These are phyloP conservation scores for Plasmodium cynomolgi DNA, from an alignment of 169 alveolate species.

Conservation along the genomic window DNA sequence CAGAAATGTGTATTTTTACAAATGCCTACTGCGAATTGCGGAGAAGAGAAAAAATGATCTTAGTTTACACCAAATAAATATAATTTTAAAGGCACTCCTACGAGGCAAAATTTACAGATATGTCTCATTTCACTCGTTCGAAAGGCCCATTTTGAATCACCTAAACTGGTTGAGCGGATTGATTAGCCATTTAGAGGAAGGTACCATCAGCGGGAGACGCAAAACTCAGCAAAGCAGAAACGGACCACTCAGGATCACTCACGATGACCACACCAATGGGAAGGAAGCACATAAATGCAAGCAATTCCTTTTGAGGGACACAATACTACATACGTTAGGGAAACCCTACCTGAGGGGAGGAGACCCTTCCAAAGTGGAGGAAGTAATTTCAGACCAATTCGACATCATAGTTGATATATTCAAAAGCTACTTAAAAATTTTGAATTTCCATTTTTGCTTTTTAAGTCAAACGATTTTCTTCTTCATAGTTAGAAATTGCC, in stretches of 20 bases:
- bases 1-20: conserved; percentile 65
- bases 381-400: conserved; percentile 47
- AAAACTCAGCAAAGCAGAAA: neutral
- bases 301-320: neutral
- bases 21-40: conserved; percentile 26
- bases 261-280: neutral
- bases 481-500: conserved; percentile 44
- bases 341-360: neutral
- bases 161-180: conserved; percentile 3
- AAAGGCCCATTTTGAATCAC: conserved; percentile 52
- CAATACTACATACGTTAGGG: neutral
- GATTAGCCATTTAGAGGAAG: neutral
- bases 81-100: conserved; percentile 45
- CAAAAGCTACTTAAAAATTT: conserved; percentile 15
- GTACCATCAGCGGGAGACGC: neutral
- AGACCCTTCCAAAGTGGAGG: neutral
- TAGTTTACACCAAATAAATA: conserved; percentile 57
- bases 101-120: conserved; percentile 41
- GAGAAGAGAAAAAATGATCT: conserved; percentile 54
- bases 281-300: neutral
- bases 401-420: conserved; percentile 28
- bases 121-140: conserved; percentile 49
- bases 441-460: conserved; percentile 10
- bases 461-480: conserved; percentile 35
- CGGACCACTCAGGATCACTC: neutral